Evolutionary conservation across 164 flowering plant species (phyloP).

Genomic region (Houttuynia cordata): DNA sequence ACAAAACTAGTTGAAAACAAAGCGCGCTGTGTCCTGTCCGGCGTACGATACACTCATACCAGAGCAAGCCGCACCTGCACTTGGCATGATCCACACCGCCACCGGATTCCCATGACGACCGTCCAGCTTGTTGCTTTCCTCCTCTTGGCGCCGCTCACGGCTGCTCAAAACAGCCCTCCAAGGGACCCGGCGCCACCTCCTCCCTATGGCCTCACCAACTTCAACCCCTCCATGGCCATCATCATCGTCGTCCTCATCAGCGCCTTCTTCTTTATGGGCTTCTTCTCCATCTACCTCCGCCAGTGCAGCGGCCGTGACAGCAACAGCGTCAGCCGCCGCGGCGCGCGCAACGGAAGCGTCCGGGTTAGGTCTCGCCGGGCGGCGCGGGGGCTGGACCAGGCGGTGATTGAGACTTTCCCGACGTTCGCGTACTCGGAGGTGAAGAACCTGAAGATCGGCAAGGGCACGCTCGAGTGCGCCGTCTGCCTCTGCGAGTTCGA

Average conservation of each 20-base stretch:
- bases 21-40: not conserved
- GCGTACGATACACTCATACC: too few species aligned
- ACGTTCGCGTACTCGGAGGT: constrained; percentile 25
- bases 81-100: not conserved
- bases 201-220: constrained; percentile 4
- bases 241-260: constrained; percentile 14
- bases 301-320: constrained; percentile 21
- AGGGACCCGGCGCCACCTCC: not conserved
- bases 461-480: constrained; percentile 29
- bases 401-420: constrained; percentile 22
- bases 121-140: not conserved
- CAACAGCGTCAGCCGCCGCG: not conserved
- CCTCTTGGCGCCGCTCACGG: not conserved
- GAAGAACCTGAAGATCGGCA: constrained; percentile 28
- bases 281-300: constrained; percentile 21
- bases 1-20: not conserved
- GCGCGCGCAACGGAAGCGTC: constrained; percentile 19
- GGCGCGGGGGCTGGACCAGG: constrained; percentile 29
- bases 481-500: constrained; percentile 31
- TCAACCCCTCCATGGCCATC: constrained; percentile 23
- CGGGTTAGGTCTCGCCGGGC: constrained; percentile 1
- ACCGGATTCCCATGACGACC: not conserved
- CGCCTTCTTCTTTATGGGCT: constrained; percentile 26
- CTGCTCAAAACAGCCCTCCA: constrained; percentile 7
- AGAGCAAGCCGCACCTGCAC: not conserved